phyloP scores from a whole-genome alignment of 1,139 yeast genomes.

The Candida glucosophila region DNA sequence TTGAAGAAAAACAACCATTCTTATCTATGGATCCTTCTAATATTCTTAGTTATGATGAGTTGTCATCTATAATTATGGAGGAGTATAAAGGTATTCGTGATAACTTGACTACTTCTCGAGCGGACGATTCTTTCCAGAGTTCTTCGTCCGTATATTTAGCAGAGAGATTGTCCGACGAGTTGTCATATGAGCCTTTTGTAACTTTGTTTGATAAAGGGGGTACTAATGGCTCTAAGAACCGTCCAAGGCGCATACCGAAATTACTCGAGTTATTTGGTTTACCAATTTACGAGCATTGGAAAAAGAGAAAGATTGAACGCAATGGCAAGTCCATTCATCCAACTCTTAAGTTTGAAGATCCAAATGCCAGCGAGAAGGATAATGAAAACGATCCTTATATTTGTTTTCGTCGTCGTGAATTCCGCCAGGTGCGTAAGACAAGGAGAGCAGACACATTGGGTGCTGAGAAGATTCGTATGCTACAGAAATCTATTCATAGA shows the following conservation, averaged over 20 bases:
- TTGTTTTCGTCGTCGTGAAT: slow-evolving; percentile 92
- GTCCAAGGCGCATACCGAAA: slow-evolving; percentile 38
- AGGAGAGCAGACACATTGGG: slow-evolving; percentile 90
- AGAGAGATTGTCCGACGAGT: slow-evolving; percentile 32
- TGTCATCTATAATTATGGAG: slow-evolving; percentile 40
- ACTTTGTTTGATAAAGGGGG: slow-evolving; percentile 45
- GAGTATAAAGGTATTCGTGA: too few relatives aligned
- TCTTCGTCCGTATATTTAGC: slow-evolving; percentile 27
- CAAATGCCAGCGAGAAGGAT: slow-evolving; percentile 68
- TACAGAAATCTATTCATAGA: slow-evolving; percentile 69
- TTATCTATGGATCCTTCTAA: slow-evolving; percentile 77
- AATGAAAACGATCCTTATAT: slow-evolving; percentile 90
- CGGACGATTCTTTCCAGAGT: slow-evolving; percentile 21
- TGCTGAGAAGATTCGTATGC: slow-evolving; percentile 69
- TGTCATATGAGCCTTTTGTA: slow-evolving; percentile 30
- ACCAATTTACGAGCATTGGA: slow-evolving; percentile 77
- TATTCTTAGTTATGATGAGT: slow-evolving; percentile 61
- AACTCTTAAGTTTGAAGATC: slow-evolving; percentile 74
- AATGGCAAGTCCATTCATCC: slow-evolving; percentile 72
- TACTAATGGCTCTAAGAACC: slow-evolving; percentile 14
- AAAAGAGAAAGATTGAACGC: slow-evolving; percentile 57
- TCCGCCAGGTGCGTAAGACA: slow-evolving; percentile 92
- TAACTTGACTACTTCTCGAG: slow-evolving; percentile 16
- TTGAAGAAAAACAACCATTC: slow-evolving; percentile 81
- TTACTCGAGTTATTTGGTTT: slow-evolving; percentile 60